Evolutionary conservation across 208 protist genomes (phyloP), one percentile per base, ranked within the genome.

Genomic region (Kentomonas sorsogonicus): DNA sequence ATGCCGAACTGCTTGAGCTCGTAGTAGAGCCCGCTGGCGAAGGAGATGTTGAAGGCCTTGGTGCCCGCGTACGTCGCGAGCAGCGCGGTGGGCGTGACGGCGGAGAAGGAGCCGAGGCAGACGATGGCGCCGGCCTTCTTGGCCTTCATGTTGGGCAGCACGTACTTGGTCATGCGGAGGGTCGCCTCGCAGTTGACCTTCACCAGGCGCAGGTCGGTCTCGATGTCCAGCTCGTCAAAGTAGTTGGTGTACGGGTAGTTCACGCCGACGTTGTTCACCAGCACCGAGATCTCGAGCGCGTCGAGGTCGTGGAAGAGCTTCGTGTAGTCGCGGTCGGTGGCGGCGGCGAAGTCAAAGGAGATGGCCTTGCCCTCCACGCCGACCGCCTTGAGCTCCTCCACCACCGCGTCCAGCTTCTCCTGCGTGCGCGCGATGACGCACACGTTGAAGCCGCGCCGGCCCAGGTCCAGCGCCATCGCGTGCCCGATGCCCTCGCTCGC

Each of bases 401-500:
- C 83, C 4, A 91, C 77, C 1, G 36, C 57, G 18, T 90, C 83
- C 18, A 98, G 79, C 77, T 94, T 97, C 11, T 79, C 81, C 66
- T 93, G 30, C 6, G 78, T 96, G 63, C 95, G 80, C 1, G 79
- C 74, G 58, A 97, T 78, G 18, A 98, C 69, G 46, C 92, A 77
- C n/a, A 98, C 68, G 61, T 96, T 97, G 58, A 97, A 89, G 31
- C 91, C 91, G 47, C 79, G 83, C 48, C 72, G 83, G 6, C 85
- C 91, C 10, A 98, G 81, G 57, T 96, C 87, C 18, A 95, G 30
- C 22, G 88, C 61, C 77, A 96, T 93, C 7, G 86, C 95, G 53
- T 78, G 75, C 23, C 95, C 95, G 54, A 98, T 98, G 46, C 96
- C 96, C 77, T 97, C 94, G 30, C 89, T 93, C 6, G 93, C 92